Evolutionary conservation across 495 filamentous ascomycete species (phyloP).

Genomic region (Xylaria curta): DNA sequence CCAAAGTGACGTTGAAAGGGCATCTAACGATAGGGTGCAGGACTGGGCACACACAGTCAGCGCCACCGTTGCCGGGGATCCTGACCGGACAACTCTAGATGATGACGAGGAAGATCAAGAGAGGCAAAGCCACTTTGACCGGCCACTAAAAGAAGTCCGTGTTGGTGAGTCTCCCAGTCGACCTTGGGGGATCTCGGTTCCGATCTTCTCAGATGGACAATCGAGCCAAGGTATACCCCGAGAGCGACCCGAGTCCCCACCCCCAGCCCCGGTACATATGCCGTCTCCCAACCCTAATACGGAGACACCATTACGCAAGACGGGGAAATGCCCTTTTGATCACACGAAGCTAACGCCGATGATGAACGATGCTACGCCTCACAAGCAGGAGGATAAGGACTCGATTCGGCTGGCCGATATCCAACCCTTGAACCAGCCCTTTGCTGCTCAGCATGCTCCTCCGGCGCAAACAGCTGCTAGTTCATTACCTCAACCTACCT

Average conservation of each 20-base stretch:
- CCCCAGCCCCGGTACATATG: constrained; percentile 47
- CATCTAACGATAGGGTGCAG: constrained; percentile 70
- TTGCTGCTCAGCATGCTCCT: constrained; percentile 26
- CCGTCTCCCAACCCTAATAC: constrained; percentile 36
- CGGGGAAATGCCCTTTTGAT: constrained; percentile 54
- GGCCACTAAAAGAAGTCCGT: constrained; percentile 79
- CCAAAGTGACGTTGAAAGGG: constrained; percentile 51
- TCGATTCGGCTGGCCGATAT: constrained; percentile 27
- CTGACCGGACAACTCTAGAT: constrained; percentile 42
- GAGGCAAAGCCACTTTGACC: constrained; percentile 72
- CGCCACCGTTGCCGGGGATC: constrained; percentile 41
- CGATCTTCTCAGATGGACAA: constrained; percentile 52
- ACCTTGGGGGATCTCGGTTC: constrained; percentile 89
- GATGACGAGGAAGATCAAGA: constrained; percentile 52
- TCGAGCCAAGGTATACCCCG: constrained; percentile 34
- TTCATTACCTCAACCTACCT: constrained; percentile 42
- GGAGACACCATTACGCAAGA: constrained; percentile 32
- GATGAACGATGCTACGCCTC: constrained; percentile 33
- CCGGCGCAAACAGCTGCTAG: constrained; percentile 22
- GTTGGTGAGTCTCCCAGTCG: constrained; percentile 89
- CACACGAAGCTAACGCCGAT: constrained; percentile 47
- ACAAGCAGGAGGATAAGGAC: constrained; percentile 36
- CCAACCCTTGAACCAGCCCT: constrained; percentile 32
- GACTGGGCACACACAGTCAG: constrained; percentile 81
- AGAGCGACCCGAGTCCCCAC: constrained; percentile 48